Conservation (phyloP, 495 filamentous ascomycete genomes). For the Cairneyella variabilis region DNA sequence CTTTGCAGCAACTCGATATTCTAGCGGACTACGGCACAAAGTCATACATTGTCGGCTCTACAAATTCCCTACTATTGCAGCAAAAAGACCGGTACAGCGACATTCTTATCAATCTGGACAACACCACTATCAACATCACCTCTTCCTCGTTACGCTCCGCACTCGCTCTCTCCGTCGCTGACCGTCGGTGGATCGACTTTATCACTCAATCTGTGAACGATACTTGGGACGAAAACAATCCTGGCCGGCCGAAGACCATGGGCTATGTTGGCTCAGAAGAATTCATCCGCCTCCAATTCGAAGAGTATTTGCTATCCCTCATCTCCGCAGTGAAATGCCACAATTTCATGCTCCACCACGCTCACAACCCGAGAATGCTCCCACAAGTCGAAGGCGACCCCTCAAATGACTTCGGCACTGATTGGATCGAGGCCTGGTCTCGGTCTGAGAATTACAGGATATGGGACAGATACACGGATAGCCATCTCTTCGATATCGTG, state of each 20-base stretch:
- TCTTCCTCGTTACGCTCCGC: constrained; percentile 74
- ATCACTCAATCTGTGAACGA: constrained; percentile 90
- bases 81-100: constrained; percentile 98
- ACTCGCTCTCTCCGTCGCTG: constrained; percentile 75
- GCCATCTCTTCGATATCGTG: constrained; percentile 88
- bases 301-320: constrained; percentile 91
- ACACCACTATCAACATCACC: constrained; percentile 77
- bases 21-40: constrained; percentile 93
- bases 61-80: constrained; percentile 88
- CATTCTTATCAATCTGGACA: constrained; percentile 94
- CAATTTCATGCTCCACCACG: constrained; percentile 63
- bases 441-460: constrained; percentile 85
- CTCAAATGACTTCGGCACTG: constrained; percentile 69
- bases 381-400: constrained; percentile 81
- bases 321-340: constrained; percentile 88
- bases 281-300: constrained; percentile 95
- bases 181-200: constrained; percentile 95
- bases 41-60: constrained; percentile 95
- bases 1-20: constrained; percentile 90
- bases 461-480: constrained; percentile 69
- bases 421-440: constrained; percentile 78
- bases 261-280: constrained; percentile 97
- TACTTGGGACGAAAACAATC: constrained; percentile 93
- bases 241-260: constrained; percentile 82
- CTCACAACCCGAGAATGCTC: constrained; percentile 54